Evolutionary conservation across 208 protist species (phyloP), one percentile per base, ranked within the genome.

Genomic region (Wallacemonas sp.): DNA sequence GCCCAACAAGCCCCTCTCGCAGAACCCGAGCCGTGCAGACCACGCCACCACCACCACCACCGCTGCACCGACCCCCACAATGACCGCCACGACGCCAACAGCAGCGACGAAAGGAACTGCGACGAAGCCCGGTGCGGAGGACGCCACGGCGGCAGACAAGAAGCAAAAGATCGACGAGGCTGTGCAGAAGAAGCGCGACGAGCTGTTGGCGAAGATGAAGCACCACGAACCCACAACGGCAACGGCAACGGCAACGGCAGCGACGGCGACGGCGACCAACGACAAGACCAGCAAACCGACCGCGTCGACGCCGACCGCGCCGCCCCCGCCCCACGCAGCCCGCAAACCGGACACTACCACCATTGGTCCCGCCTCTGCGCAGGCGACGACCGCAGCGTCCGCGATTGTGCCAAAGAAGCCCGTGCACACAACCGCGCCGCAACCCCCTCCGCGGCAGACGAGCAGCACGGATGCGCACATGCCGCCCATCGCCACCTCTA

Each of bases 171-270:
- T 33, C 0, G 49, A 57, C 0, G 49, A 57, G 49, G 49, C 49
- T 10, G 25, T 57, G 10, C 49, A 33, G 26, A 57, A 57, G 28
- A 57, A 57, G 49, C 49, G 49, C 20, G 49, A 57, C 5, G 49
- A 57, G 49, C 49, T 57, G 49, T 10, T 57, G 8, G 49, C 49
- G 11, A 57, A 33, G 49, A 57, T 36, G 49, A 57, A 57, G 45
- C 20, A 26, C 4, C 11, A 16, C 3, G 16, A 22, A 25, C 11
- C 25, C 52, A 31, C 20, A 32, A 7, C 25, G 7, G 11, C 48
- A 32, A 3, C 48, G 8, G 48, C 48, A n/a, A 8, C 25, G 8
- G 29, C 52, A 28, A 12, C 32, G 3, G 4, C 52, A 33, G 29
- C 16, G 23, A 2, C 32, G 16, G 5, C 31, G 31, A 59, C 31